phyloP scores from a whole-genome alignment of 2,329 filamentous ascomycete genomes.

The Colletotrichum sp. region DNA sequence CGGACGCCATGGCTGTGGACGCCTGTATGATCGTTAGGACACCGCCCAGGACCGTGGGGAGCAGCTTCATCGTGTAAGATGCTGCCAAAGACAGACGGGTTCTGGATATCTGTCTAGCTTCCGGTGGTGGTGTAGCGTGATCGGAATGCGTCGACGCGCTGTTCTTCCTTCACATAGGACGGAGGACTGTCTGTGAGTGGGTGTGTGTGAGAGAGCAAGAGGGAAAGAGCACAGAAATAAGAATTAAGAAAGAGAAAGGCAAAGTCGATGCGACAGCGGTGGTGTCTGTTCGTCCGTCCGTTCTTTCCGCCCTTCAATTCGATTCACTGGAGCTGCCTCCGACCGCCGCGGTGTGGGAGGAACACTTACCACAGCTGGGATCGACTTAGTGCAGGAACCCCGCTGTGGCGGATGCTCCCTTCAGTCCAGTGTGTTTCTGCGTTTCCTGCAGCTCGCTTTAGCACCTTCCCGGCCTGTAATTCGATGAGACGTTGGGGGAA shows the following conservation, averaged over 20 bases:
- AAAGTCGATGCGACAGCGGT: neutral
- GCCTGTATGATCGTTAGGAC: neutral
- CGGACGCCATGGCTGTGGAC: neutral
- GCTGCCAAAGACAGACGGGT: neutral
- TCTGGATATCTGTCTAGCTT: neutral
- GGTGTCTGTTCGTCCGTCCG: neutral
- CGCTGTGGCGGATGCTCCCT: conserved; percentile 5
- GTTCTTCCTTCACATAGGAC: neutral
- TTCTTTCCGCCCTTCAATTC: neutral
- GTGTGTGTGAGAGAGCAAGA: neutral
- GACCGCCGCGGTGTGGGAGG: neutral
- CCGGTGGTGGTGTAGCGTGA: neutral
- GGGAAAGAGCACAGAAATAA: neutral
- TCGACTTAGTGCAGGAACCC: conserved; percentile 11
- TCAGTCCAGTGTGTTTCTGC: neutral
- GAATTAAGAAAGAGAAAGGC: neutral
- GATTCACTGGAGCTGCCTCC: neutral
- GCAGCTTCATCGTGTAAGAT: conserved; percentile 6
- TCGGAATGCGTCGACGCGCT: neutral
- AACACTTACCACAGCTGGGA: neutral
- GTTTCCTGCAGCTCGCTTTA: neutral
- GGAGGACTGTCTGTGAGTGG: neutral
- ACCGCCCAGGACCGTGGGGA: neutral
- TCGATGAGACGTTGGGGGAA: neutral
- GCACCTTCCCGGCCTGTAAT: neutral